phyloP scores from a whole-genome alignment of 2,329 filamentous ascomycete genomes.

The Akanthomyces lecanii region DNA sequence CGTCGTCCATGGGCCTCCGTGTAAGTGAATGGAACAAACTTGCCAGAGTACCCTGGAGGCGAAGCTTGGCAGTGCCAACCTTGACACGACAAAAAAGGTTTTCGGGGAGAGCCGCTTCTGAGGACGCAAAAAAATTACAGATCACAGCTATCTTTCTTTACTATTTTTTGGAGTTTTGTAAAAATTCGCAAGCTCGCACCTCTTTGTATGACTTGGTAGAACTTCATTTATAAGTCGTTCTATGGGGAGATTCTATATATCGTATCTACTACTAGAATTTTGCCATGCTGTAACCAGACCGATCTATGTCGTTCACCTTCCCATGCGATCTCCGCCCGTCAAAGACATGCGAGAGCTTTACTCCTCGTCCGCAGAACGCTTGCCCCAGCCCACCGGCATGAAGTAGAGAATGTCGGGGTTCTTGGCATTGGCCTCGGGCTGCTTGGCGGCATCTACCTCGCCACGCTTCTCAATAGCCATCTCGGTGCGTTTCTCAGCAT shows the following conservation, averaged over 20 bases:
- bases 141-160: too few relatives aligned
- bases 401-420: constrained; percentile 15
- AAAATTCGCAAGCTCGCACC: too few relatives aligned
- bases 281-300: not conserved
- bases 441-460: constrained; percentile 3
- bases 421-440: not conserved
- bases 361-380: not conserved
- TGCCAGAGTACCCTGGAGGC: too few relatives aligned
- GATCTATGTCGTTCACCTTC: not conserved
- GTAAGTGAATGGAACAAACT: not conserved
- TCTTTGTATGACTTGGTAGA: too few relatives aligned
- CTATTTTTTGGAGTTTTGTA: too few relatives aligned
- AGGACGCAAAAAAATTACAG: too few relatives aligned
- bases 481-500: not conserved
- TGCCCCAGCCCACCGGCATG: constrained; percentile 14
- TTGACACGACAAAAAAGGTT: too few relatives aligned
- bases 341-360: too few relatives aligned
- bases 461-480: not conserved
- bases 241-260: not conserved
- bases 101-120: too few relatives aligned
- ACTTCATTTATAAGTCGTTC: not conserved
- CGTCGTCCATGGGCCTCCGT: not conserved
- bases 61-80: too few relatives aligned
- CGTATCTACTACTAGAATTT: not conserved
- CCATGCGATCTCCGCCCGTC: not conserved